These are phyloP conservation scores for Xerocomus brunneocitrinus DNA, from an alignment of 768 basidiomycete species.

Conservation along the genomic window DNA sequence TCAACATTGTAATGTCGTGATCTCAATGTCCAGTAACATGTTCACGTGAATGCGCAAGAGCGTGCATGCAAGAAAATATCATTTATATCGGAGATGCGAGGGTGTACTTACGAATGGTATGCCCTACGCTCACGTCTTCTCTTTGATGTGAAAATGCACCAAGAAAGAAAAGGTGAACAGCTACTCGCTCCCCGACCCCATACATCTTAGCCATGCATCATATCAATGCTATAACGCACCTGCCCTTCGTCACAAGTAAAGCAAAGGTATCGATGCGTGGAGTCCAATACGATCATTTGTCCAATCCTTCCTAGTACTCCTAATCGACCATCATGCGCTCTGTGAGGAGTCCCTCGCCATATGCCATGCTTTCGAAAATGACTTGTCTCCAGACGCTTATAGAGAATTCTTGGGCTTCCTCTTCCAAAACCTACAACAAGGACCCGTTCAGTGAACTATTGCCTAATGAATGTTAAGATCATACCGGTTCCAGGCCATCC, in stretches of 20 bases:
- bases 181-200: conserved; percentile 27
- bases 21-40: neutral
- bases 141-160: conserved; percentile 12
- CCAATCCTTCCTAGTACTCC: conserved; percentile 8
- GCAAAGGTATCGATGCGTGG: conserved; percentile 24
- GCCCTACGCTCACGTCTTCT: conserved; percentile 21
- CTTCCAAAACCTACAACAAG: conserved; percentile 72
- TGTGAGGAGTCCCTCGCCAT: conserved; percentile 82
- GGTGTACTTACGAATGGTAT: conserved; percentile 52
- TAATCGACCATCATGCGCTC: conserved; percentile 80
- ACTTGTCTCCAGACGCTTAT: conserved; percentile 85
- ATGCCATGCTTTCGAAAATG: conserved; percentile 93
- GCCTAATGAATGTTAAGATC: conserved; percentile 30
- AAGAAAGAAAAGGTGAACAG: conserved; percentile 16
- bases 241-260: conserved; percentile 37
- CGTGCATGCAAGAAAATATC: conserved; percentile 26
- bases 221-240: conserved; percentile 60
- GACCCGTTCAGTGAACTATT: conserved; percentile 1
- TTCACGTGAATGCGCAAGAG: conserved; percentile 1
- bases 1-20: conserved; percentile 17
- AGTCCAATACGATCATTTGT: conserved; percentile 13
- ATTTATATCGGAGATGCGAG: conserved; percentile 44
- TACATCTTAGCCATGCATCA: conserved; percentile 38
- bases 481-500: conserved; percentile 86
- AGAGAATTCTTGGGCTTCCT: conserved; percentile 81